A percentile compares a stretch with the other conserved stretches of the same genome.
phyloP scores from a whole-genome alignment of 495 filamentous ascomycete species.

The Penicillium nucicola region DNA sequence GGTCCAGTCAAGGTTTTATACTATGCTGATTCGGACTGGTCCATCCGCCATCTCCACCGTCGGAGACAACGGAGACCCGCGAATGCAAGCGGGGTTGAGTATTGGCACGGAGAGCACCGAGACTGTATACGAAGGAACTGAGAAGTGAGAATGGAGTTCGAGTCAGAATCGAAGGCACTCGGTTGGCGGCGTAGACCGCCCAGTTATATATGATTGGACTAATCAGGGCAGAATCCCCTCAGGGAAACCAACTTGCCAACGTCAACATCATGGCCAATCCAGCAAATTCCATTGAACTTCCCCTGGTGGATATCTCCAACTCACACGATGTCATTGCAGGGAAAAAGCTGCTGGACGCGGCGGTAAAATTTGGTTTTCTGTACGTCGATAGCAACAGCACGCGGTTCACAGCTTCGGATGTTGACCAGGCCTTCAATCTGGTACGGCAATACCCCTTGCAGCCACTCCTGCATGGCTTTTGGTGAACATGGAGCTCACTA shows the following conservation, averaged over 20 bases:
- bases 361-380: constrained; percentile 70
- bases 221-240: too few relatives aligned
- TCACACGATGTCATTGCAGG: constrained; percentile 47
- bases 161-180: too few relatives aligned
- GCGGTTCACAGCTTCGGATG: constrained; percentile 53
- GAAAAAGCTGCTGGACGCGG: constrained; percentile 64
- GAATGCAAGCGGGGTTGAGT: neutral
- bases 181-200: too few relatives aligned
- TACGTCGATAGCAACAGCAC: constrained; percentile 63
- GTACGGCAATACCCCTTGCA: neutral
- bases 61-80: neutral
- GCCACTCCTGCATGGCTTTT: too few relatives aligned
- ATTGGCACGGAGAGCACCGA: constrained; percentile 16
- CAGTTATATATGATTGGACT: too few relatives aligned
- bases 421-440: constrained; percentile 57
- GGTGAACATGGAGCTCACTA: constrained; percentile 26
- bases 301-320: constrained; percentile 62
- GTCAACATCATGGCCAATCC: too few relatives aligned
- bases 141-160: too few relatives aligned
- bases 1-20: constrained; percentile 1
- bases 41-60: constrained; percentile 9
- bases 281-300: too few relatives aligned
- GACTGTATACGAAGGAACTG: too few relatives aligned
- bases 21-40: constrained; percentile 13
- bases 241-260: too few relatives aligned